Conservation (phyloP, 1,139 yeast genomes). For the Blastobotrys proliferans region DNA sequence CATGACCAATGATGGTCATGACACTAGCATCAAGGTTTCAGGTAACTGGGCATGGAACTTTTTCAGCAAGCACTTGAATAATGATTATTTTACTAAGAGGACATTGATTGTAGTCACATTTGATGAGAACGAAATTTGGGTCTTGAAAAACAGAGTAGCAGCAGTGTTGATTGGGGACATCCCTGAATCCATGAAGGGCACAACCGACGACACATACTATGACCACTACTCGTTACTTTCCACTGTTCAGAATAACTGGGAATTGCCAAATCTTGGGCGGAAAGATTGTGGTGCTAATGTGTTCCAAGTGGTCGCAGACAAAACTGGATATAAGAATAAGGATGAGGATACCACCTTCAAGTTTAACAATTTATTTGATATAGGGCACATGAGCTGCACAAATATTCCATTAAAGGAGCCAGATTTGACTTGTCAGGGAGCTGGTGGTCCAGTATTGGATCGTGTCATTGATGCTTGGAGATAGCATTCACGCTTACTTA, state of each 20-base stretch:
- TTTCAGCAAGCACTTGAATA: slow-evolving; percentile 40
- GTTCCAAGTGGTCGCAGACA: slow-evolving; percentile 39
- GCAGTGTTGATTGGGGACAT: slow-evolving; percentile 44
- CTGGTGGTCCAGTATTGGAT: slow-evolving; percentile 35
- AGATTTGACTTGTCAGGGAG: slow-evolving; percentile 38
- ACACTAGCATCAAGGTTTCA: slow-evolving; percentile 42
- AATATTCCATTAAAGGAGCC: slow-evolving; percentile 39
- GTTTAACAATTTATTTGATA: slow-evolving; percentile 40
- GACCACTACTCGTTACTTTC: slow-evolving; percentile 47
- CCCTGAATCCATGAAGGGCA: slow-evolving; percentile 38
- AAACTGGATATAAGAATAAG: slow-evolving; percentile 34
- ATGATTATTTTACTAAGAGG: slow-evolving; percentile 43
- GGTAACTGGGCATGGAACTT: slow-evolving; percentile 44
- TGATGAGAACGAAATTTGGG: slow-evolving; percentile 44
- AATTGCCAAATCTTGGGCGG: slow-evolving; percentile 45
- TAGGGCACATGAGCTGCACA: slow-evolving; percentile 40
- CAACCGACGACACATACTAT: slow-evolving; percentile 44
- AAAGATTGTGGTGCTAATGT: slow-evolving; percentile 47
- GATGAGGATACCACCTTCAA: slow-evolving; percentile 37
- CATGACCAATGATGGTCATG: slow-evolving; percentile 49
- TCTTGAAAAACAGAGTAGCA: slow-evolving; percentile 41
- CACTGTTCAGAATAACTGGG: slow-evolving; percentile 46
- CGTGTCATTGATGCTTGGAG: slow-evolving; percentile 9
- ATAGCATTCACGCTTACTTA: too few relatives aligned
- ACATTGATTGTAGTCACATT: slow-evolving; percentile 45